Evolutionary conservation across 192 early-diverging fungal genomes (phyloP).

Genomic region (Haplosporangium gracile): DNA sequence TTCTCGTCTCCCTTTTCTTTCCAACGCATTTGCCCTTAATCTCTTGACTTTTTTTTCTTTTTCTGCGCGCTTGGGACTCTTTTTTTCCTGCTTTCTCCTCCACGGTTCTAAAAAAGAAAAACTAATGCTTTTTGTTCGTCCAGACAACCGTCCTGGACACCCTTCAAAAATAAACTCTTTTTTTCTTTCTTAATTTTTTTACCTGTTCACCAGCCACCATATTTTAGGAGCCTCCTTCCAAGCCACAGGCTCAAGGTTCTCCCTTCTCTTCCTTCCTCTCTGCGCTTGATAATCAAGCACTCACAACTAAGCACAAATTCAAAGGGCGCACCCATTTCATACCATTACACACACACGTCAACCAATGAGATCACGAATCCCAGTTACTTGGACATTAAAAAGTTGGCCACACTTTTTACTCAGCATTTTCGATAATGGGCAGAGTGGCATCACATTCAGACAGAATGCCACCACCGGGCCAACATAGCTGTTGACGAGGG

Average conservation of each 20-base stretch:
- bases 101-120: neutral
- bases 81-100: neutral
- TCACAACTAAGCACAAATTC: neutral
- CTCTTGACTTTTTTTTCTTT: no score
- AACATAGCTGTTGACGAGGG: neutral
- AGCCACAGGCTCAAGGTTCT: neutral
- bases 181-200: neutral
- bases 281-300: neutral
- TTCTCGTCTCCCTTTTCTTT: no score
- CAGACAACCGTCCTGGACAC: neutral
- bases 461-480: neutral
- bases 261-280: no score
- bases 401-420: neutral
- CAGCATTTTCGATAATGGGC: neutral
- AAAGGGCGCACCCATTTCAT: neutral
- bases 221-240: neutral
- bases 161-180: neutral
- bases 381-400: neutral
- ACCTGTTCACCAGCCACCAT: neutral
- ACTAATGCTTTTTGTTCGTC: neutral
- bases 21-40: no score
- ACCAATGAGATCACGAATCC: neutral
- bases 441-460: neutral
- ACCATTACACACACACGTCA: neutral
- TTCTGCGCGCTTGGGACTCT: no score